phyloP scores from a whole-genome alignment of 2,329 filamentous ascomycete species.

The Pleurostoma richardsiae region DNA sequence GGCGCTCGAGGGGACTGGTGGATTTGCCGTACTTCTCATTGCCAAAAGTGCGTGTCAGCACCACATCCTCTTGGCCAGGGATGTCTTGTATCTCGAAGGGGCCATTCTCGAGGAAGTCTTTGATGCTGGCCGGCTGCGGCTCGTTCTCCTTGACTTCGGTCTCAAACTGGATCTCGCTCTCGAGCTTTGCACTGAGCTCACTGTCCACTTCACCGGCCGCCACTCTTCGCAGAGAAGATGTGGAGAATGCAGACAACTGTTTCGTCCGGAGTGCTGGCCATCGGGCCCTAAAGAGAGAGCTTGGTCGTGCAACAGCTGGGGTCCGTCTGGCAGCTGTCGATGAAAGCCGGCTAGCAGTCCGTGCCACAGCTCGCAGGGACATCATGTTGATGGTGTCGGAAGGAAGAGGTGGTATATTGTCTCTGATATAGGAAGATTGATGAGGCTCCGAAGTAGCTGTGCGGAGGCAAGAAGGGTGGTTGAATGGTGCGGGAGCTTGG shows the following conservation, averaged over 20 bases:
- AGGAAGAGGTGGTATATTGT: too few relatives aligned
- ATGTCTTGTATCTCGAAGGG: constrained; percentile 80
- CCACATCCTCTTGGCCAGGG: constrained; percentile 81
- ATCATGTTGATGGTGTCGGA: constrained; percentile 50
- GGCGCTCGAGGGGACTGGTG: background rate
- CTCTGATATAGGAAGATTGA: too few relatives aligned
- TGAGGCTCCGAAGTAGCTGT: too few relatives aligned
- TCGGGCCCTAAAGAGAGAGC: constrained; percentile 41
- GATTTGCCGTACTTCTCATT: constrained; percentile 70
- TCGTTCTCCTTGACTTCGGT: constrained; percentile 70
- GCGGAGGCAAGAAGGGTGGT: too few relatives aligned
- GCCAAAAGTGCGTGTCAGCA: constrained; percentile 75
- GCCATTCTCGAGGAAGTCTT: constrained; percentile 83
- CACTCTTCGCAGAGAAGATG: constrained; percentile 35
- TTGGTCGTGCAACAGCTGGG: constrained; percentile 41
- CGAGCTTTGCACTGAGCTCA: constrained; percentile 81
- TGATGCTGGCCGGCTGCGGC: constrained; percentile 69
- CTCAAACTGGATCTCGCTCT: constrained; percentile 80
- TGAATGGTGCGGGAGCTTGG: too few relatives aligned
- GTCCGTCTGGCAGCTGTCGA: constrained; percentile 44
- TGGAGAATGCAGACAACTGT: constrained; percentile 45
- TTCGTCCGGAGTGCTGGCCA: constrained; percentile 30
- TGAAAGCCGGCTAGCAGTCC: constrained; percentile 55
- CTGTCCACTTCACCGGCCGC: constrained; percentile 55
- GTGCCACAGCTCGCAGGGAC: constrained; percentile 60